Evolutionary conservation across 257 asterid species (phyloP), one percentile per base, ranked within the genome.

Genomic region (Solanum tarijense): DNA sequence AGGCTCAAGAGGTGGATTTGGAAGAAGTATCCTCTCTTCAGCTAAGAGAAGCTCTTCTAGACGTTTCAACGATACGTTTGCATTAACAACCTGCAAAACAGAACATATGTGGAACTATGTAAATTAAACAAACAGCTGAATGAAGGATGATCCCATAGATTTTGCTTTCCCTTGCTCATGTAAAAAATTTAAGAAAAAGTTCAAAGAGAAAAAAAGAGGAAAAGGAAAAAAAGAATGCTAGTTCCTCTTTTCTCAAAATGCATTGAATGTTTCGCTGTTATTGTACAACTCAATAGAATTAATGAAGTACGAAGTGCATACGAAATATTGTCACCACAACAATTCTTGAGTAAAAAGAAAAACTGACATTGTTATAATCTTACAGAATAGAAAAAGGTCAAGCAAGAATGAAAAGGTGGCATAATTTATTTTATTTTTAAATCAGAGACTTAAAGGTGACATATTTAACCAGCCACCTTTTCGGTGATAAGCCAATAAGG

Each of bases 21-120:
- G 98, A 87, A 92, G 91, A 88, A 97, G 98, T 86, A 92, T 88
- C 72, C 96, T 92, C 87, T 96, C 99, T 89, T 95, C 99, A 88
- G 95, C 96, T 74, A 92, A 88, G 85, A 97, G 96, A 83, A 97
- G 96, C 85, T 96, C 98, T 94, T 97, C 98, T 73, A 97, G 93
- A 81, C 98, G 98, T 88, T 93, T 94, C 91, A 97, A 89, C 20
- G 99, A 97, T 60, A 97, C 99, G 83, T 95, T 97, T 46, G 98
- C 98, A 89, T 93, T 97, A 71, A 95, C 99, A 82, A 92, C 95
- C 99, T 97, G 94, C 66, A 88, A 65, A 65, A 88, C 89, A 89
- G 21, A 55, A 88, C 74, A 68, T 12, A 69, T 27, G 68, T 31
- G 38, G 25, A 74, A 74, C 52, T 6, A 35, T 21, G 52, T 35